These are phyloP conservation scores for Chalciporus sphaerocephalus DNA, from an alignment of 768 basidiomycete species.

Conservation along the genomic window DNA sequence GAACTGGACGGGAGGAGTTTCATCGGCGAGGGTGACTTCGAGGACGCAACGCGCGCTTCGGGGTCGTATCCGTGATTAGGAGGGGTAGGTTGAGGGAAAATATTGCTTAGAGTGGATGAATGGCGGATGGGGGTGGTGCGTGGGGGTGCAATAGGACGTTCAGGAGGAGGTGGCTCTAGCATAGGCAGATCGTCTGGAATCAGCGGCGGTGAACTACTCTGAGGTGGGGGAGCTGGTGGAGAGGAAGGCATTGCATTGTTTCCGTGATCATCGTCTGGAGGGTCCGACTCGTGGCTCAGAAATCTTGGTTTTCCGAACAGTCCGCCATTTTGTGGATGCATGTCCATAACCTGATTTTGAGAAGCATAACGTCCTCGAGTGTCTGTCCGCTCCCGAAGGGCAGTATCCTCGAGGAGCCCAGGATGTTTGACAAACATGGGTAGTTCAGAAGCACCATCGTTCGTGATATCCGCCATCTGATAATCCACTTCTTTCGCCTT, in stretches of 20 bases:
- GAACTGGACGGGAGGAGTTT: conserved; percentile 33
- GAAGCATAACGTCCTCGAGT: not conserved
- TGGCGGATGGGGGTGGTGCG: conserved; percentile 1
- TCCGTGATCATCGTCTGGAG: conserved; percentile 9
- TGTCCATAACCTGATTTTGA: not conserved
- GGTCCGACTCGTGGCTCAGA: conserved; percentile 25
- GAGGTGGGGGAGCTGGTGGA: conserved; percentile 20
- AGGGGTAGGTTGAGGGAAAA: not conserved
- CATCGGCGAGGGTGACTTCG: conserved; percentile 50
- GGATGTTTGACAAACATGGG: conserved; percentile 20
- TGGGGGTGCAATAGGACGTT: not conserved
- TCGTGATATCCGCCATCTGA: conserved; percentile 36
- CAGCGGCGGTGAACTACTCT: conserved; percentile 27
- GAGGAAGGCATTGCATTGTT: conserved; percentile 10
- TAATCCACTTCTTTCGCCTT: conserved; percentile 30
- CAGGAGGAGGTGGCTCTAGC: not conserved
- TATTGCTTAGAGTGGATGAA: not conserved
- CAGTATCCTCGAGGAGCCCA: conserved; percentile 19
- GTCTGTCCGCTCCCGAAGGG: conserved; percentile 1
- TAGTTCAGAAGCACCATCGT: conserved; percentile 12
- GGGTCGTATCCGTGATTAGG: conserved; percentile 25
- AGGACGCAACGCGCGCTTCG: conserved; percentile 46
- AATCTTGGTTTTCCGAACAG: conserved; percentile 36
- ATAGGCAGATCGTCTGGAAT: conserved; percentile 2
- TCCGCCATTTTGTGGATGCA: not conserved